These are phyloP conservation scores for Suillus paluster DNA, from an alignment of 768 basidiomycete genomes.

Conservation along the genomic window DNA sequence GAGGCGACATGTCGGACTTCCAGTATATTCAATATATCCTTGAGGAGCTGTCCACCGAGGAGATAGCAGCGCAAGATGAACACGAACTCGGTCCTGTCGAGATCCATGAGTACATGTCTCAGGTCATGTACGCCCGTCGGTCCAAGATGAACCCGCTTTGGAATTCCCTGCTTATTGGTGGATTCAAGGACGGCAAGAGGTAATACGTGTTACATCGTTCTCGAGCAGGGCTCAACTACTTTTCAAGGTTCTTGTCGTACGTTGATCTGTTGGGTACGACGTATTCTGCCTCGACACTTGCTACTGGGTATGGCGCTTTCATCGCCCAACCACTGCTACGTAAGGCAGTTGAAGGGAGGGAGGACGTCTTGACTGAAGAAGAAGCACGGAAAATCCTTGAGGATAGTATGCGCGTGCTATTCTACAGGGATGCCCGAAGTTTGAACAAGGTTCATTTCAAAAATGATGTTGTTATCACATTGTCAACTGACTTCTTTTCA, in stretches of 20 bases:
- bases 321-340: conserved; percentile 93
- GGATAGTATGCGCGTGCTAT: conserved; percentile 90
- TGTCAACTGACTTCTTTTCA: conserved; percentile 34
- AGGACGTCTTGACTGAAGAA: conserved; percentile 74
- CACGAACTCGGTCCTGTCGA: conserved; percentile 85
- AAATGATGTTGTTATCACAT: background rate
- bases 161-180: conserved; percentile 94
- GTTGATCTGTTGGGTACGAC: conserved; percentile 98
- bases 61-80: conserved; percentile 82
- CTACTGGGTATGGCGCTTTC: conserved; percentile 92
- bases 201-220: conserved; percentile 36
- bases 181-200: conserved; percentile 85
- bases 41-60: conserved; percentile 76
- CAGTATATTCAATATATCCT: conserved; percentile 87
- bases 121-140: conserved; percentile 88
- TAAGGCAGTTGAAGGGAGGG: conserved; percentile 84
- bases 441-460: conserved; percentile 79
- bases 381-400: conserved; percentile 81
- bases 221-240: background rate
- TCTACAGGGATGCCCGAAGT: conserved; percentile 95
- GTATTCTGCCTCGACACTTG: conserved; percentile 89
- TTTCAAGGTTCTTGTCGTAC: conserved; percentile 82
- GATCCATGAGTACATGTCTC: conserved; percentile 90
- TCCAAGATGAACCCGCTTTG: conserved; percentile 92
- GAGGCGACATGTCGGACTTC: conserved; percentile 98